Base-by-base conservation (phyloP, 106 monocot species). In the Triglochin maritima region DNA sequence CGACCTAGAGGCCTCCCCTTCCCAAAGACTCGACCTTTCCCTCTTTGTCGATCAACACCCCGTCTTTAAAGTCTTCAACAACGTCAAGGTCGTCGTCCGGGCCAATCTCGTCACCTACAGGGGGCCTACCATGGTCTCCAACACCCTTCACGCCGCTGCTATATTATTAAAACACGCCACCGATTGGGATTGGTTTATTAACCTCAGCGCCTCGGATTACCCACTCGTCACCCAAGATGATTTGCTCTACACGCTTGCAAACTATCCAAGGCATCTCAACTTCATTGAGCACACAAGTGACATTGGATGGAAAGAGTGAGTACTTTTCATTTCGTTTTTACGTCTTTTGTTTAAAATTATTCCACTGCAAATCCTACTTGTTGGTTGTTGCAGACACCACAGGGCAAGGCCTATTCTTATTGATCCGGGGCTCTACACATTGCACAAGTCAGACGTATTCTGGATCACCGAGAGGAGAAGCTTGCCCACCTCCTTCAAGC, bases 221-320 rank as follows among this genome's bases (percentile, higher is more conserved):
- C 76, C 76, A 5, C 68, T 76, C 17, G 46, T 76, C 53, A 44
- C 69, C 1, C 76, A 76, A 46, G 76, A 76, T 69, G 76, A 95
- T 78, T 62, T 95, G 66, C 79, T 95, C 75, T 87, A 90, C 75
- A 74, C 82, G 50, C 84, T 95, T 69, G 85, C 90, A 17, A 85
- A 85, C 74, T 47, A 89, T 46, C 90, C 94, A 15, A 83, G 85
- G 65, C 82, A 95, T 78, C 78, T 90, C 13, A 95, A 95, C 71
- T 90, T 95, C 43, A 90, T 95, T 62, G 85, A 90, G 68, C 94
- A 90, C 76, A 85, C 87, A 11, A 94, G 94, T 70, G 77, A 94
- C 65, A 78, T 94, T 75, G 94, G 94, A 17, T 95, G 90, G 89
- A 87, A 79, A 83, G 87, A 89, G 89, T 87, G 79, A 80, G 84